Evolutionary conservation across 305 asterid genomes (phyloP).

Genomic region (Solanum aculeatissimum): DNA sequence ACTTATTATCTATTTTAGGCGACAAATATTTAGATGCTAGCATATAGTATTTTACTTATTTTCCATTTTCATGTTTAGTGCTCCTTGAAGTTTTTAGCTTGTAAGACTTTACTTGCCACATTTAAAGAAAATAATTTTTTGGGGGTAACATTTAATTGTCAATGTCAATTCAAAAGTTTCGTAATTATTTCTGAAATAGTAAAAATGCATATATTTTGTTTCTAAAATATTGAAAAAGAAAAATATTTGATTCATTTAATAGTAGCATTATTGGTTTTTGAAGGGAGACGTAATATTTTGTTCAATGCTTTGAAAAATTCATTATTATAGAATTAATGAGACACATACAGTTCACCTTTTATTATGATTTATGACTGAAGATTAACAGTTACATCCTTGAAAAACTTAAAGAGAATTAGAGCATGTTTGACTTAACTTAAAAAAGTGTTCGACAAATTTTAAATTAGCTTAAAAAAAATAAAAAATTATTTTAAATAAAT

Average conservation of each 20-base stretch:
- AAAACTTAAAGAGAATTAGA: too few species aligned
- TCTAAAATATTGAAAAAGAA: not conserved
- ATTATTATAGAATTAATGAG: not conserved
- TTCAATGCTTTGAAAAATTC: not conserved
- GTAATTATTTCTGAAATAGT: not conserved
- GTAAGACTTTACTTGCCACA: not conserved
- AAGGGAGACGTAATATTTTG: not conserved
- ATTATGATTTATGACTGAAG: not conserved
- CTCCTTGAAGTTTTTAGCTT: not conserved
- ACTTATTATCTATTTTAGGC: not conserved
- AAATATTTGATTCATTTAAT: not conserved
- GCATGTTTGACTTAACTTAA: too few species aligned
- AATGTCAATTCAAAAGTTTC: not conserved
- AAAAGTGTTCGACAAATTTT: too few species aligned
- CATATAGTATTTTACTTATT: not conserved
- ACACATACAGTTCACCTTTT: not conserved
- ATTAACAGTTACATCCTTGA: not conserved
- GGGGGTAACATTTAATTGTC: not conserved
- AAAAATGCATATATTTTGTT: not conserved
- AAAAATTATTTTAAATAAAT: too few species aligned
- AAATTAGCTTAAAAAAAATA: too few species aligned
- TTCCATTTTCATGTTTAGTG: not conserved
- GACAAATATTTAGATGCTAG: not conserved
- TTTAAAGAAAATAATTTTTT: not conserved
- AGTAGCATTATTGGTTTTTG: not conserved